A percentile compares a stretch with the other conserved stretches of the same genome.
These are phyloP conservation scores for Flammula alnicola DNA, from an alignment of 1,284 basidiomycete species.

Conservation along the genomic window DNA sequence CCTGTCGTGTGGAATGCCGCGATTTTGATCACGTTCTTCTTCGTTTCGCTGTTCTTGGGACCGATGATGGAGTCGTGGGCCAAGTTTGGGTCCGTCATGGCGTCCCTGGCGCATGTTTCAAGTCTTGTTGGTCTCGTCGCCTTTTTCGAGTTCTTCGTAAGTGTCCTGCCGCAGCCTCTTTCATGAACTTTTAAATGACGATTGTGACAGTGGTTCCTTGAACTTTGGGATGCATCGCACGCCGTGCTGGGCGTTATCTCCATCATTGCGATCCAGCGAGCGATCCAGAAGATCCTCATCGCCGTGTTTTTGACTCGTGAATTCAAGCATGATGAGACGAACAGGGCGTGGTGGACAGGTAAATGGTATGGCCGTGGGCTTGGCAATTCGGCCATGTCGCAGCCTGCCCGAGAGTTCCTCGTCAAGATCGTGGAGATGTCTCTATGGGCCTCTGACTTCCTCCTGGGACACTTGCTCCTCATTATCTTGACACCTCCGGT, in stretches of 20 bases:
- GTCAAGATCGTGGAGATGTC: conserved; percentile 98
- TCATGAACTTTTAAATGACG: conserved; percentile 22
- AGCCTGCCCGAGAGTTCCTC: conserved; percentile 93
- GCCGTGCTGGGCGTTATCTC: conserved; percentile 89
- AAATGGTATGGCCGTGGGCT: conserved; percentile 95
- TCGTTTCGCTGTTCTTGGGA: conserved; percentile 90
- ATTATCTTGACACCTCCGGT: conserved; percentile 85
- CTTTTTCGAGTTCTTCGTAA: conserved; percentile 94
- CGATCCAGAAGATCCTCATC: conserved; percentile 92
- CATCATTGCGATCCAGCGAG: conserved; percentile 87
- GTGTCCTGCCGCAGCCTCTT: conserved; percentile 37
- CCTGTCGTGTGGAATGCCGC: conserved; percentile 97
- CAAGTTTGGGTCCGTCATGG: conserved; percentile 90
- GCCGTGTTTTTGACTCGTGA: conserved; percentile 92
- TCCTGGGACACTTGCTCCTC: conserved; percentile 82
- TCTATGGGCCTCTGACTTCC: conserved; percentile 90
- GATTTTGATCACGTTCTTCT: conserved; percentile 85
- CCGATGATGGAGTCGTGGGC: conserved; percentile 88
- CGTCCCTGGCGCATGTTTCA: conserved; percentile 83
- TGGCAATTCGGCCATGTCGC: conserved; percentile 87
- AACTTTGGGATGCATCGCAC: conserved; percentile 95
- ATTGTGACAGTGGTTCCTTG: conserved; percentile 86
- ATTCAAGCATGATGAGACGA: conserved; percentile 96
- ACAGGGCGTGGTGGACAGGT: conserved; percentile 98
- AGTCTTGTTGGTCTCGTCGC: conserved; percentile 82